A percentile compares a stretch with the other conserved stretches of the same genome.
phyloP scores from a whole-genome alignment of 78 protist genomes.

The Dictyostelium brefeldianum region DNA sequence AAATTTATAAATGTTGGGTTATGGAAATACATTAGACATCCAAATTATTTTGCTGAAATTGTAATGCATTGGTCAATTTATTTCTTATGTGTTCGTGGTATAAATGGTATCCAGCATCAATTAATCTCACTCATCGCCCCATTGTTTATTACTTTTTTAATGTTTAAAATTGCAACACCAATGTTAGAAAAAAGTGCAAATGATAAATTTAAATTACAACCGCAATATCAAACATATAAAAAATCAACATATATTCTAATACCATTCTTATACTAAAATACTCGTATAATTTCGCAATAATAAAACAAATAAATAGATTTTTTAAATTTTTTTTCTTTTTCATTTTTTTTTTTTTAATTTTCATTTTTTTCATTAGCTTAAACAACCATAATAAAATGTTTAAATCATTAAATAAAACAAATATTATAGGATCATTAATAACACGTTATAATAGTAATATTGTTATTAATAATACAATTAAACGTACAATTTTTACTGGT shows the following conservation, averaged over 20 bases:
- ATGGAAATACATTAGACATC: constrained; percentile 52
- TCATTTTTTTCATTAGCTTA: not conserved
- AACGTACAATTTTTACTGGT: constrained; percentile 12
- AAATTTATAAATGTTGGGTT: constrained; percentile 32
- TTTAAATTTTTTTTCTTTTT: not conserved
- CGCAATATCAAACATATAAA: constrained; percentile 7
- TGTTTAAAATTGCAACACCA: constrained; percentile 51
- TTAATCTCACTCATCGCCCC: not conserved
- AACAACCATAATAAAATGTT: not conserved
- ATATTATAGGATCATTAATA: not conserved
- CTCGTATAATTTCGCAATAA: not conserved
- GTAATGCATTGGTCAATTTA: constrained; percentile 11
- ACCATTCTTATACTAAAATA: not conserved
- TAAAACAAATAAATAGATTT: not conserved
- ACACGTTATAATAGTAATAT: not conserved
- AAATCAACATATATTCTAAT: constrained; percentile 26
- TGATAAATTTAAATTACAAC: constrained; percentile 1
- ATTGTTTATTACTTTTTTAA: constrained; percentile 1
- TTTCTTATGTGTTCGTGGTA: constrained; percentile 4
- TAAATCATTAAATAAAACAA: not conserved
- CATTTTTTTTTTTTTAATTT: not conserved
- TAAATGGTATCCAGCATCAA: not conserved
- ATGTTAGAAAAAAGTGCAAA: constrained; percentile 30
- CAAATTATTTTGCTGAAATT: constrained; percentile 54
- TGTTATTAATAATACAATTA: not conserved